Percentiles rank a stretch among this genome's conserved stretches.
Conservation (phyloP, 2,329 filamentous ascomycete species). For the Talaromyces piceae region DNA sequence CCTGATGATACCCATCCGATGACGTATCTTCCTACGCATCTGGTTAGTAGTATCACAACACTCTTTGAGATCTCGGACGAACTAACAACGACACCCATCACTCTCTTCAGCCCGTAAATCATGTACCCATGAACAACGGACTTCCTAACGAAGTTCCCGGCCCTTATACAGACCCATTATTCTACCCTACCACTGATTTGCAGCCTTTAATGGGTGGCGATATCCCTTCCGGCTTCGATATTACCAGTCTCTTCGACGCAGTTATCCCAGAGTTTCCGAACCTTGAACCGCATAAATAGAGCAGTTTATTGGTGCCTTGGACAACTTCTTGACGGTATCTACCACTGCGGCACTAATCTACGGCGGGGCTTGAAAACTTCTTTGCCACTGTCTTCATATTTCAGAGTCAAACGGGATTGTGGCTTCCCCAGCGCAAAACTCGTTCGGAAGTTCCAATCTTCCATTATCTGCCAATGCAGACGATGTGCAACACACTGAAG, state of each 20-base stretch:
- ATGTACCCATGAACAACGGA: not conserved
- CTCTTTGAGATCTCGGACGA: not conserved
- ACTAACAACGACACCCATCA: not conserved
- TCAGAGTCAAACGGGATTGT: too few relatives aligned
- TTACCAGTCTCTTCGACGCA: constrained; percentile 12
- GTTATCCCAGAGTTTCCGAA: constrained; percentile 11
- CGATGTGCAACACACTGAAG: too few relatives aligned
- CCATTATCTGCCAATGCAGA: too few relatives aligned
- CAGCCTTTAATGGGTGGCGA: constrained; percentile 9
- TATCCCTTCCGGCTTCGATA: constrained; percentile 11
- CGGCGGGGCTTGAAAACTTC: too few relatives aligned
- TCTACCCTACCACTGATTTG: constrained; percentile 12
- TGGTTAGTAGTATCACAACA: constrained; percentile 2
- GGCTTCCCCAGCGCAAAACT: too few relatives aligned
- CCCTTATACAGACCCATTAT: constrained; percentile 8
- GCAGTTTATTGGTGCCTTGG: not conserved
- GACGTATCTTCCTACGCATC: constrained; percentile 1
- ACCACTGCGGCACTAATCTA: too few relatives aligned
- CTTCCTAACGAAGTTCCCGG: not conserved
- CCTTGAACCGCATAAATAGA: not conserved
- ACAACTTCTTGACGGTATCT: too few relatives aligned
- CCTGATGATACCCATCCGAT: not conserved
- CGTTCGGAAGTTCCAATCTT: too few relatives aligned
- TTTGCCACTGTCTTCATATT: too few relatives aligned
- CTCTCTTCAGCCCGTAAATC: not conserved